Evolutionary conservation across 768 basidiomycete species (phyloP), one percentile per base, ranked within the genome.

Genomic region (Tremella mesenterica): DNA sequence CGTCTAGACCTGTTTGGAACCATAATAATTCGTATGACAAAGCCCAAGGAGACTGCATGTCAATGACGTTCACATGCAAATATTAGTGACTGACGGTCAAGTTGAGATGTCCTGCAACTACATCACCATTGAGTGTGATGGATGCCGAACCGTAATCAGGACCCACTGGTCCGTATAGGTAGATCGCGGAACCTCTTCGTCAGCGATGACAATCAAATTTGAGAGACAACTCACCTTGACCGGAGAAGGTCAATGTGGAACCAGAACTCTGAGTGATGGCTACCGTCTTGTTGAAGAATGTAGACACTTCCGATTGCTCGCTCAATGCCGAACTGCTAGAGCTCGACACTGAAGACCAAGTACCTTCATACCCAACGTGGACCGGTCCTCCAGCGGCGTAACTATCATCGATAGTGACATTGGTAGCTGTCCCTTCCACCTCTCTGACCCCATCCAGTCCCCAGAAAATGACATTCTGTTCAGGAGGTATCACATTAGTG

Each of bases 401-500:
- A 14, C 61, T 33, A 50, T 61, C 50, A 39, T 65, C 66, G 10
- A 65, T 52, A 1, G 66, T 68, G 13, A 63, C 53, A 47, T 65
- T 65, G 0, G 52, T 33, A 33, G 45, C 46, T n/a, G 53, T 49
- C 30, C 20, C 33, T 3, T 36, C 4, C 1, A 47, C 20, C 28
- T 50, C 52, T 39, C 65, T 29, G 12, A 41, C 55, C 2, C 52
- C 69, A 18, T 58, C 55, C 7, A 67, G 51, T 5, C 69, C 69
- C 65, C 65, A 70, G 47, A 70, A 67, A 3, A 65, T 50, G 2
- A 70, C 59, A 38, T 60, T 54, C 21, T 56, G 25, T 8, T 50
- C 52, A 12, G 43, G 25, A 4, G 47, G 10, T 5, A 63, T 21
- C 0, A 34, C 29, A 4, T 61, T 60, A 14, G 58, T 36, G 23